These are phyloP conservation scores for Rhizopus arrhizus DNA, from an alignment of 371 early-diverging fungal species.

Conservation along the genomic window DNA sequence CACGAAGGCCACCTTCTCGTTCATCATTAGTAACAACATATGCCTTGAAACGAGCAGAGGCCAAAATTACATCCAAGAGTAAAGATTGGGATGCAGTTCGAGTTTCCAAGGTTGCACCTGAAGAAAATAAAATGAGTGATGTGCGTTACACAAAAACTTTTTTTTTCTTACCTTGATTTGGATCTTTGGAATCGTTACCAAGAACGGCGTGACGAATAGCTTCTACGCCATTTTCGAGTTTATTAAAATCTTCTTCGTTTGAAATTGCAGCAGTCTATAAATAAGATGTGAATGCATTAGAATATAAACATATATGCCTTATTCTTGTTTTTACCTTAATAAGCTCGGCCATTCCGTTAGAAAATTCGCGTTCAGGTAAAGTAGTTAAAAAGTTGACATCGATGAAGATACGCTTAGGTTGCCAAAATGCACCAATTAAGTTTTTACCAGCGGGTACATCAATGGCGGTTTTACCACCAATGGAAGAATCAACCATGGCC, in stretches of 20 bases:
- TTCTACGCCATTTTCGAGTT: slow-evolving; percentile 85
- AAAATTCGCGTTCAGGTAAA: slow-evolving; percentile 90
- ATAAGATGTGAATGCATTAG: neutral
- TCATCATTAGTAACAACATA: slow-evolving; percentile 95
- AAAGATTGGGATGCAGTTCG: slow-evolving; percentile 67
- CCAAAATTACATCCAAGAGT: slow-evolving; percentile 83
- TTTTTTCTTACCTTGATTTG: slow-evolving; percentile 53
- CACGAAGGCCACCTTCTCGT: slow-evolving; percentile 93
- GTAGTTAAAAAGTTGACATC: slow-evolving; percentile 86
- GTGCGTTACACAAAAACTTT: neutral
- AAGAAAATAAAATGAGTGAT: neutral
- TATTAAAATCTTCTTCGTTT: slow-evolving; percentile 82
- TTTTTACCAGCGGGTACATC: slow-evolving; percentile 97
- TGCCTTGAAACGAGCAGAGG: slow-evolving; percentile 91
- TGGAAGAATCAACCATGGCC: slow-evolving; percentile 97
- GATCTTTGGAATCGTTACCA: slow-evolving; percentile 45
- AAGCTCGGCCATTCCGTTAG: slow-evolving; percentile 97
- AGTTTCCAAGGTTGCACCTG: slow-evolving; percentile 65
- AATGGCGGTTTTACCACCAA: slow-evolving; percentile 97
- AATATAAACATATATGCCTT: slow-evolving; percentile 1
- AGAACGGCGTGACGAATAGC: slow-evolving; percentile 76
- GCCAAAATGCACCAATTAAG: slow-evolving; percentile 96
- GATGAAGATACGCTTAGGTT: slow-evolving; percentile 91
- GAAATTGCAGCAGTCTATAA: slow-evolving; percentile 90
- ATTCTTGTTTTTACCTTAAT: slow-evolving; percentile 66